Conservation (phyloP, 495 filamentous ascomycete species). For the Daldinia concentrica region DNA sequence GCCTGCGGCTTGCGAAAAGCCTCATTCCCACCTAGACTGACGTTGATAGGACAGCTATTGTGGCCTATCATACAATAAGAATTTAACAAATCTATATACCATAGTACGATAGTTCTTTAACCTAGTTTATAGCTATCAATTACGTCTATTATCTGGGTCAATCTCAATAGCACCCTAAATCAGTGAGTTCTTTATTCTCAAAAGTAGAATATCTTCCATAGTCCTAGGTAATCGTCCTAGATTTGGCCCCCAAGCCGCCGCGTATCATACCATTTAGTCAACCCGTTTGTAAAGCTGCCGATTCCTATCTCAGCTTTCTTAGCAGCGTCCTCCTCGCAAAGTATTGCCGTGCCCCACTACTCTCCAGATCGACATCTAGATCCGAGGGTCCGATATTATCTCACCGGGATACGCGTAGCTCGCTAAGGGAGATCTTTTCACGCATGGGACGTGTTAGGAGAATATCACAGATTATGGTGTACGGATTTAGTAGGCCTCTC, state of each 20-base stretch:
- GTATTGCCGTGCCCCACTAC: neutral
- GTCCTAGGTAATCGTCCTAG: neutral
- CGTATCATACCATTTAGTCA: neutral
- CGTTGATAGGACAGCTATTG: neutral
- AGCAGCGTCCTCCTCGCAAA: neutral
- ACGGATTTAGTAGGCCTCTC: neutral
- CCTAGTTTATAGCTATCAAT: neutral
- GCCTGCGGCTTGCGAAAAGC: neutral
- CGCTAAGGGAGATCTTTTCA: neutral
- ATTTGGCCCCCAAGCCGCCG: slow-evolving; percentile 24
- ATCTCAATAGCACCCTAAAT: neutral
- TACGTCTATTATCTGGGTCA: neutral
- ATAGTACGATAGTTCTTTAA: neutral
- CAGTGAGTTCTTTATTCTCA: neutral
- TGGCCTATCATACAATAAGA: neutral
- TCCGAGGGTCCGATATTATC: neutral
- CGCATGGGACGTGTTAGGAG: neutral
- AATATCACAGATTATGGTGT: neutral
- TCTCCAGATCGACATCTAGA: neutral
- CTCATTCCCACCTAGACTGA: neutral
- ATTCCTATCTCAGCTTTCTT: neutral
- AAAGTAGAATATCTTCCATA: neutral
- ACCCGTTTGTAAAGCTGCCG: neutral
- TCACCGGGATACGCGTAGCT: neutral
- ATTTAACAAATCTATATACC: neutral